Evolutionary conservation across 805 yeast genomes (phyloP), one percentile per base, ranked within the genome.

Genomic region (Teunomyces tritomae): DNA sequence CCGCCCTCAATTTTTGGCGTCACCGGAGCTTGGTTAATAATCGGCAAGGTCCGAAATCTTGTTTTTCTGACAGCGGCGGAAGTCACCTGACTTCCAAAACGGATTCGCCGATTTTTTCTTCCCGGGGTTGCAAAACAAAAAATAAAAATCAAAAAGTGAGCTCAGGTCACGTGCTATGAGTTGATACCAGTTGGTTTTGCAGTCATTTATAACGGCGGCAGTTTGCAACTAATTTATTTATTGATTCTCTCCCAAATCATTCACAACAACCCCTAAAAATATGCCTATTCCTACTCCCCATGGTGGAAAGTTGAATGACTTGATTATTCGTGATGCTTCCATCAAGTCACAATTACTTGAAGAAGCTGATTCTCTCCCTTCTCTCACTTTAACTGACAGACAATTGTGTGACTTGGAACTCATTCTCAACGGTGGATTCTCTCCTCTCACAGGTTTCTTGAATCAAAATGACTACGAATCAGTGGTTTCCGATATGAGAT

Each of bases 321-420:
- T 91, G 52, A 78, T 90, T 49, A 81, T 83, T 46, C 84, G 98
- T 70, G 98, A 91, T 66, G 79, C 82, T 29, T 64, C 80, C 34
- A 81, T 78, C 55, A 83, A 78, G 56, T 63, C 63, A 5, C 72
- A 77, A 45, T 75, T 91, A 37, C 59, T 85, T 39, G 61, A 71
- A 26, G 94, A 89, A 69, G 78, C 85, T 14, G 70, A 74, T 28
- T 50, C 69, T 10, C 74, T 83, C 46, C 69, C 74, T 17, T 60
- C 76, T n/a, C 65, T 79, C 44, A 69, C 67, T 9, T 76, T 91
- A 55, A 84, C 95, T 29, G 92, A 83, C 53, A 85, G 98, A 65
- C 97, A 91, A 67, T 75, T 91, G 48, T 91, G 98, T 70, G 98
- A 91, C 68, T 73, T 92, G 62, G 98, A 91, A 72, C 77, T 92